phyloP scores from a whole-genome alignment of 176 grass and related monocot species.

The Zizania latifolia region DNA sequence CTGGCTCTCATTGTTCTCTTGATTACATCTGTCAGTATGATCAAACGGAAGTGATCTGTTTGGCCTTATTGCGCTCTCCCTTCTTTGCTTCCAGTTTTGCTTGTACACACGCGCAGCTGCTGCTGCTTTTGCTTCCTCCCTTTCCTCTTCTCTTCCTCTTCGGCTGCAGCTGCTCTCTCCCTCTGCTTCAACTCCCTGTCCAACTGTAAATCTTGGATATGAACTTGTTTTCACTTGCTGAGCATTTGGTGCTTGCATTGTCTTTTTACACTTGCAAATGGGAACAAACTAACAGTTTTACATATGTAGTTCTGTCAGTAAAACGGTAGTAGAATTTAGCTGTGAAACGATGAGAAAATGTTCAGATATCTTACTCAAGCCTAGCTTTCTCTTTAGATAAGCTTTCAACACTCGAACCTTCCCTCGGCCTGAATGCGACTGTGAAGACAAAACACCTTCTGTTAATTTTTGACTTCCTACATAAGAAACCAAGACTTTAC shows the following conservation, averaged over 20 bases:
- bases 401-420: conserved; percentile 46
- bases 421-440: conserved; percentile 63
- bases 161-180: conserved; percentile 36
- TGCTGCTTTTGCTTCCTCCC: conserved; percentile 61
- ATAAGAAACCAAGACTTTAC: background rate
- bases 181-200: conserved; percentile 55
- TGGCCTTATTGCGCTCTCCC: conserved; percentile 53
- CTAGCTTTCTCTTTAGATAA: conserved; percentile 58
- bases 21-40: background rate
- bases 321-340: background rate
- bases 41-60: background rate
- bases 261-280: background rate
- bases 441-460: conserved; percentile 8
- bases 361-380: conserved; percentile 47
- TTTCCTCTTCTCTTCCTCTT: conserved; percentile 66
- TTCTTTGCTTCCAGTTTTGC: conserved; percentile 74
- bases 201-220: background rate
- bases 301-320: background rate
- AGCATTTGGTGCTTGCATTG: background rate
- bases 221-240: background rate
- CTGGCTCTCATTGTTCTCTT: background rate
- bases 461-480: background rate
- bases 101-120: conserved; percentile 43
- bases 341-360: background rate
- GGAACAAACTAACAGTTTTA: background rate